Percentiles rank a stretch among this genome's conserved stretches.
These are phyloP conservation scores for Brassica carinata DNA, from an alignment of 345 rosid species.

Conservation along the genomic window DNA sequence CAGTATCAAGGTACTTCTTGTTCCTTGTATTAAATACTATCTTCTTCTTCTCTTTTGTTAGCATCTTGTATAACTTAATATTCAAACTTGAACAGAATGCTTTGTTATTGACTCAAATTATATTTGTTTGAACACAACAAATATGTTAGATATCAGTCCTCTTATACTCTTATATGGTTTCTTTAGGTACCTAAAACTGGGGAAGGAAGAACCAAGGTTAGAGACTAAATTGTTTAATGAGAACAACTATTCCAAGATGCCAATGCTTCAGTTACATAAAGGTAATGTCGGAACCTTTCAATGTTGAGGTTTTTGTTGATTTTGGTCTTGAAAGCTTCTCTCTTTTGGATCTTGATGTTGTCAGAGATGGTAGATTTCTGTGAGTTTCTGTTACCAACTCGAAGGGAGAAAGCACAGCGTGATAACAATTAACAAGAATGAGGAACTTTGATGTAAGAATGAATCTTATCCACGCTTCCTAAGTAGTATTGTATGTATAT, in stretches of 20 bases:
- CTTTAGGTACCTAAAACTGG: too few relatives aligned
- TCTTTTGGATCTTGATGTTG: slow-evolving; percentile 11
- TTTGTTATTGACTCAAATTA: not conserved
- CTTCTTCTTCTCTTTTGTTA: not conserved
- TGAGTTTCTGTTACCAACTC: slow-evolving; percentile 81
- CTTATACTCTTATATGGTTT: slow-evolving; percentile 37
- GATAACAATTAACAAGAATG: slow-evolving; percentile 60
- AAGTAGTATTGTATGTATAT: not conserved
- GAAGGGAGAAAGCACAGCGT: slow-evolving; percentile 65
- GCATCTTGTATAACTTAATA: not conserved
- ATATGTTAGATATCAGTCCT: slow-evolving; percentile 49
- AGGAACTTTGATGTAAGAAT: slow-evolving; percentile 65
- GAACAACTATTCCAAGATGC: slow-evolving; percentile 63
- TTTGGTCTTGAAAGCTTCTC: not conserved
- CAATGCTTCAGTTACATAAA: slow-evolving; percentile 94
- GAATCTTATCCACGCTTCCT: not conserved
- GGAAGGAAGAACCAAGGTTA: slow-evolving; percentile 39
- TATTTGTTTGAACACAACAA: slow-evolving; percentile 49
- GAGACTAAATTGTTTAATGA: slow-evolving; percentile 78
- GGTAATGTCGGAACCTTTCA: slow-evolving; percentile 41
- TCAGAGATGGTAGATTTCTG: slow-evolving; percentile 88
- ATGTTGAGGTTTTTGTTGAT: not conserved
- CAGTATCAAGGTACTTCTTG: slow-evolving; percentile 60
- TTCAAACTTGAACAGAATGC: too few relatives aligned
- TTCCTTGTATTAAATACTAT: too few relatives aligned